Conservation (phyloP, 2,329 filamentous ascomycete species). For the Pseudogymnoascus sp. region DNA sequence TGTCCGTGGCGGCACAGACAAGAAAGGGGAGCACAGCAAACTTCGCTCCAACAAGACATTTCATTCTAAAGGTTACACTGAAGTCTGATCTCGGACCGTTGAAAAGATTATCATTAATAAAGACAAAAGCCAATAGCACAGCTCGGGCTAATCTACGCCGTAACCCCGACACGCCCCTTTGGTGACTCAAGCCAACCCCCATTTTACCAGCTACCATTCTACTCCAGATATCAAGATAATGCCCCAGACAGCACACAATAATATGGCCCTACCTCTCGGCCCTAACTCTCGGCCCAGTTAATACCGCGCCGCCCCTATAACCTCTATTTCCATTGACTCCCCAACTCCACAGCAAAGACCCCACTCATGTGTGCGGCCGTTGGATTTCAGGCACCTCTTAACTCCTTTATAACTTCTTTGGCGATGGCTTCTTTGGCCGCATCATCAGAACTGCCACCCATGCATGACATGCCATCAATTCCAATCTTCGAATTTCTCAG, state of each 20-base stretch:
- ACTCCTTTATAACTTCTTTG: background rate
- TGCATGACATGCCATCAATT: background rate
- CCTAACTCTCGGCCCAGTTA: background rate
- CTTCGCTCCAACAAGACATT: background rate
- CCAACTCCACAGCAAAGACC: background rate
- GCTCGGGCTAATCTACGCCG: background rate
- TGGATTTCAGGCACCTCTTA: background rate
- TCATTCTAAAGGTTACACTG: background rate
- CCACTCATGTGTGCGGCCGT: background rate
- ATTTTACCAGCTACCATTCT: background rate
- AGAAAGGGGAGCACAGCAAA: background rate
- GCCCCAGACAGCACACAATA: background rate
- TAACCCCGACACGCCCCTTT: constrained; percentile 5
- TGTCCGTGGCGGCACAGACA: background rate
- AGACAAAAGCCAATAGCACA: background rate
- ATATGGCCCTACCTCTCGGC: background rate
- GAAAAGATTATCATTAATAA: background rate
- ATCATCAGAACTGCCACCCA: background rate
- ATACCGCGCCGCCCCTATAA: background rate
- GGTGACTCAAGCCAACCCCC: background rate
- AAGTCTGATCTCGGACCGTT: background rate
- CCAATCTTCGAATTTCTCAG: constrained; percentile 2
- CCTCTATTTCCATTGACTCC: background rate
- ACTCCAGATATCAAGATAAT: background rate
- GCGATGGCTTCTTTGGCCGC: background rate